These are phyloP conservation scores for Xylaria telfairii DNA, from an alignment of 495 filamentous ascomycete species.

Conservation along the genomic window DNA sequence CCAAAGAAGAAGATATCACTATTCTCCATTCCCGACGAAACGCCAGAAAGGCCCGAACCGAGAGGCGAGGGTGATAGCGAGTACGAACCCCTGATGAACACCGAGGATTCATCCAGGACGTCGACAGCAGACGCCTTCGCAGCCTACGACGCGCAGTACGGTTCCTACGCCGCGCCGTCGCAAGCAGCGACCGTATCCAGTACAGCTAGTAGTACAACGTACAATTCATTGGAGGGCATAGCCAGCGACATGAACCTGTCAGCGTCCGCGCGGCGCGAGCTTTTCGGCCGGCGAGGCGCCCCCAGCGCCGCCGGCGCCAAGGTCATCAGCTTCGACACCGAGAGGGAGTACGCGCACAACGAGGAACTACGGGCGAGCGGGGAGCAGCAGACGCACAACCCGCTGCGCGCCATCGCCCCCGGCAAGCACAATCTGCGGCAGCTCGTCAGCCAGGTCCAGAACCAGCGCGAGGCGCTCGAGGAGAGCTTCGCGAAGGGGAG, in stretches of 20 bases:
- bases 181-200: constrained; percentile 32
- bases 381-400: constrained; percentile 73
- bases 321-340: constrained; percentile 83
- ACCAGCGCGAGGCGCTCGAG: constrained; percentile 82
- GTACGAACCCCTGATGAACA: constrained; percentile 53
- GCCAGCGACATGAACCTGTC: constrained; percentile 78
- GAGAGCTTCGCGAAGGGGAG: constrained; percentile 82
- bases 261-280: constrained; percentile 72
- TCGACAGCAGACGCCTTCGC: constrained; percentile 40
- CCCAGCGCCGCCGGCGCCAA: constrained; percentile 43
- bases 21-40: constrained; percentile 51
- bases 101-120: constrained; percentile 11
- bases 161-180: constrained; percentile 29
- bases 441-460: constrained; percentile 79
- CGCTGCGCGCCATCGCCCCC: constrained; percentile 81
- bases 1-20: constrained; percentile 51
- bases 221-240: constrained; percentile 62
- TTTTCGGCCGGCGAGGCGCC: constrained; percentile 70
- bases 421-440: constrained; percentile 86
- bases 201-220: constrained; percentile 30
- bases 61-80: constrained; percentile 26
- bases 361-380: constrained; percentile 72
- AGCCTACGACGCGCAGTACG: constrained; percentile 44
- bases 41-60: constrained; percentile 3
- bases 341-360: constrained; percentile 83